A percentile compares a stretch with the other conserved stretches of the same genome.
These are phyloP conservation scores for Aspergillus sclerotioniger DNA, from an alignment of 495 filamentous ascomycete species.

Conservation along the genomic window DNA sequence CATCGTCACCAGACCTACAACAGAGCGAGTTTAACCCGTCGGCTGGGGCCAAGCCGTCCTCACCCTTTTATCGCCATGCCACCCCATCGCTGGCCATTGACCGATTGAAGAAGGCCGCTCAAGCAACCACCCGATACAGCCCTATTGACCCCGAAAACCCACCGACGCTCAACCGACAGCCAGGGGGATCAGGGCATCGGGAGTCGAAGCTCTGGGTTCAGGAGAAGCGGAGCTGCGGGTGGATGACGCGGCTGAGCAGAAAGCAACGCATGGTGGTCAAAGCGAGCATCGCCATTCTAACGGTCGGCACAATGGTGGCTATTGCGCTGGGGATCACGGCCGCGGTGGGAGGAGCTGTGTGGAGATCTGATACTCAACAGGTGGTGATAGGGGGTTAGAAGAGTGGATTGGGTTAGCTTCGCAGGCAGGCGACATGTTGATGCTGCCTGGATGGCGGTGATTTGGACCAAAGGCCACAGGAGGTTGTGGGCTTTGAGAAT, in stretches of 20 bases:
- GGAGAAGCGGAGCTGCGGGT: conserved; percentile 33
- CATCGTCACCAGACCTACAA: not conserved
- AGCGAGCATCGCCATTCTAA: conserved; percentile 52
- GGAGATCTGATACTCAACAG: conserved; percentile 39
- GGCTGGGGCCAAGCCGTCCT: conserved; percentile 50
- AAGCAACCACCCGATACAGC: conserved; percentile 27
- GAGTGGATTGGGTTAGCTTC: not conserved
- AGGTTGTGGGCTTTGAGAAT: too few species aligned
- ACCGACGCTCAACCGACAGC: not conserved
- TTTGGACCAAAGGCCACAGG: too few species aligned
- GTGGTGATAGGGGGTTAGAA: conserved; percentile 20
- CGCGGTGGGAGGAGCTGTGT: conserved; percentile 59
- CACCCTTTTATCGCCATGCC: conserved; percentile 59
- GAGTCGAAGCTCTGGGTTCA: conserved; percentile 44
- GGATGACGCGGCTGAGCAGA: conserved; percentile 41
- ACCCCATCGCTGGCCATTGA: conserved; percentile 50
- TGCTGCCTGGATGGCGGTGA: too few species aligned
- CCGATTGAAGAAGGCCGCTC: conserved; percentile 27
- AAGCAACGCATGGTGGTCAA: conserved; percentile 52
- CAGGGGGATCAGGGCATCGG: conserved; percentile 13
- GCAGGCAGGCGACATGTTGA: too few species aligned
- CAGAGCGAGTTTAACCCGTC: conserved; percentile 39
- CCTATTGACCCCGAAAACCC: not conserved
- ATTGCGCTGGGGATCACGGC: conserved; percentile 62
- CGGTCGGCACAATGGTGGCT: conserved; percentile 58